These are phyloP conservation scores for Oryza rufipogon DNA, from an alignment of 176 grass and related monocot genomes.

Conservation along the genomic window DNA sequence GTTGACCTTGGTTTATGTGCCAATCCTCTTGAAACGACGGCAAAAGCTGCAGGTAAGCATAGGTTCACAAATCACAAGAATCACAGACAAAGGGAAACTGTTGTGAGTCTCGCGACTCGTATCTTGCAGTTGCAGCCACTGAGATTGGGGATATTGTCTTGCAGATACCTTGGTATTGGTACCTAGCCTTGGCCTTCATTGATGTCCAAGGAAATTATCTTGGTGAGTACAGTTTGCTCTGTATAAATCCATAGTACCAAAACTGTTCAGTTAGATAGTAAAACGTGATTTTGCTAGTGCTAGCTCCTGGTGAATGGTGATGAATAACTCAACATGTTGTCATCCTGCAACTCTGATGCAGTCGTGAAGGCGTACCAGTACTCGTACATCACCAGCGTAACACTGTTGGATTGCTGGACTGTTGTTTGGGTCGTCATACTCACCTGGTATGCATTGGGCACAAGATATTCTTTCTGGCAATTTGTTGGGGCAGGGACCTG, in stretches of 20 bases:
- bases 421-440: constrained; percentile 76
- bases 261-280: background rate
- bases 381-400: constrained; percentile 78
- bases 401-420: constrained; percentile 79
- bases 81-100: background rate
- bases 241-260: background rate
- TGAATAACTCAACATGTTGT: background rate
- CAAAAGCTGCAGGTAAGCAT: constrained; percentile 50
- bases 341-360: constrained; percentile 33
- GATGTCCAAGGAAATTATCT: constrained; percentile 87
- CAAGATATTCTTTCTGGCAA: constrained; percentile 68
- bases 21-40: constrained; percentile 56
- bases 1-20: constrained; percentile 61
- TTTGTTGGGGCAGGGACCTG: constrained; percentile 58
- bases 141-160: constrained; percentile 26
- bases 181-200: constrained; percentile 65
- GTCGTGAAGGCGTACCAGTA: constrained; percentile 78
- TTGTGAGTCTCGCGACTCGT: background rate
- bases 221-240: constrained; percentile 46
- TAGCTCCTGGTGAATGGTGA: background rate
- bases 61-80: background rate
- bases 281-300: background rate
- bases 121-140: background rate
- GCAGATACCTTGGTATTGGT: constrained; percentile 96
- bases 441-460: constrained; percentile 70